Evolutionary conservation across 176 grass and related monocot species (phyloP), one percentile per base, ranked within the genome.

Genomic region (Carex parvula): DNA sequence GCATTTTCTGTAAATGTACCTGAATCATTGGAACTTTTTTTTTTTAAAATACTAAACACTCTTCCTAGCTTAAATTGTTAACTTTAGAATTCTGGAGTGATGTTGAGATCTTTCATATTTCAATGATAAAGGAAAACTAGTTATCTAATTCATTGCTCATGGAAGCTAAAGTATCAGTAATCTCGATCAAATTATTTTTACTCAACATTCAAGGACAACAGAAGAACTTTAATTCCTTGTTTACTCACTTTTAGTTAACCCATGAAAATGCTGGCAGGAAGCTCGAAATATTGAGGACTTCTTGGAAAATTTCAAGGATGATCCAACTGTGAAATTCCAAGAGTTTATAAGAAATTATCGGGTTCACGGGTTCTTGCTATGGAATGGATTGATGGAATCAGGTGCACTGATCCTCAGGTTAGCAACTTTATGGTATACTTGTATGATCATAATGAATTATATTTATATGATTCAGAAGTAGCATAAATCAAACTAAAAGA

Each of bases 331-430:
- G 24, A 98, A 91, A 98, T 98, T 84, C 96, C 96, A 84, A 87
- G 22, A 84, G 96, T 92, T 57, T 95, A 98, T 87, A 98, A 92
- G 53, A 83, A 95, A 22, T 70, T 88, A 79, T 98, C 88, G 10
- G 92, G 96, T 71, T 84, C 92, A 65, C 89, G 89, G 80, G 95
- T 95, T 90, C 84, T 98, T 81, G 95, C 93, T 64, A 98, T 98
- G 95, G 95, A 98, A 84, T 98, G 95, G 95, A 98, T 98, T 81
- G 91, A 95, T 89, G 95, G 95, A 73, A 95, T 98, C 71, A 87
- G 95, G 87, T 95, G 95, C 84, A 98, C 95, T 24, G 82, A 98
- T 50, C 95, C 95, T 83, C 88, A 93, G 95, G 95, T 98, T 83
- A 86, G 53, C 72, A 89, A 60, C 81, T 41, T 64, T 80, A n/a